Base-by-base conservation (phyloP, 345 rosid genomes). In the Moricandia moricandioides region DNA sequence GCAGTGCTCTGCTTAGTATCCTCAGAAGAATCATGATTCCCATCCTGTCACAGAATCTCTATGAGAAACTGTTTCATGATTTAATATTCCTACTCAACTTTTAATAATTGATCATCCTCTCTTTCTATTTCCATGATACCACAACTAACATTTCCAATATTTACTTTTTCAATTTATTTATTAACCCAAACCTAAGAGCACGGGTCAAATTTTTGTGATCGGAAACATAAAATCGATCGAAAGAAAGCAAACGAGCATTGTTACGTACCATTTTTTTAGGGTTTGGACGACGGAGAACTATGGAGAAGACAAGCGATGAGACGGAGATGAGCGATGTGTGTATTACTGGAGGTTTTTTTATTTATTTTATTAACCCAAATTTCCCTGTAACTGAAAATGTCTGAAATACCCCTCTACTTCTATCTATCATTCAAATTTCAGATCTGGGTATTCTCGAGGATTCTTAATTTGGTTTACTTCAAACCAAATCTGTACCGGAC, bases 21-120 rank as follows among this genome's bases (percentile, higher is more conserved):
- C 60, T 88, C 96, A 4, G 93, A 84, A 4, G 93, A 84, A 77
- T 85, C 91, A 47, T 91, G 85, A 21, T 21, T 21, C 4, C 92
- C 96, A 31, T 91, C 96, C 98, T 91, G 80, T 76, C 16, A 12
- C 16, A 29, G 31, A 29, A 29, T 27, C 2, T 27, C 1, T 27
- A 27, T 27, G 3, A 1, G 3, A 27, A 27, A n/a, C n/a, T n/a
- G n/a, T n/a, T n/a, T n/a, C n/a, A n/a, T n/a, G n/a, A n/a, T n/a
- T n/a, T n/a, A n/a, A n/a, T n/a, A n/a, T n/a, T n/a, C n/a, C n/a
- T n/a, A n/a, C n/a, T n/a, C n/a, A n/a, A n/a, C n/a, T n/a, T n/a
- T n/a, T n/a, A n/a, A n/a, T n/a, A n/a, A n/a, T n/a, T n/a, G n/a
- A 21, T 21, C 24, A 21, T 21, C 24, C 1, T 1, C 1, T 21